A percentile compares a stretch with the other conserved stretches of the same genome.
phyloP scores from a whole-genome alignment of 257 asterid species.

The Parsonsia alboflavescens region DNA sequence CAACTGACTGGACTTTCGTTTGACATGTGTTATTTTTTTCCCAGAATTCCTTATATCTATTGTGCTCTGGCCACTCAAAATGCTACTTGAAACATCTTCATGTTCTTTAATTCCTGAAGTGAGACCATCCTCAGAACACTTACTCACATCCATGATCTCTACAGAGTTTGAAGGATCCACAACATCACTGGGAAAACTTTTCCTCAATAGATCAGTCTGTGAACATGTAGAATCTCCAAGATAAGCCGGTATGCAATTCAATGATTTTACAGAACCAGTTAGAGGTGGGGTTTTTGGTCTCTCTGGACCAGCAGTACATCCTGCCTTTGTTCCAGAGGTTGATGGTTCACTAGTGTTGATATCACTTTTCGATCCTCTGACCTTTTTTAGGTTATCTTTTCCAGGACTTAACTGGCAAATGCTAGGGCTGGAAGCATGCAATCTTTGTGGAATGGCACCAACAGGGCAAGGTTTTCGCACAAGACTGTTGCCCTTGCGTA shows the following conservation, averaged over 20 bases:
- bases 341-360: constrained; percentile 24
- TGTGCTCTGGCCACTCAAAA: constrained; percentile 35
- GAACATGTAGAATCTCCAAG: constrained; percentile 20
- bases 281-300: constrained; percentile 31
- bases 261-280: constrained; percentile 23
- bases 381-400: constrained; percentile 29
- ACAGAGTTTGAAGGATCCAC: constrained; percentile 25
- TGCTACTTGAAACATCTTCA: constrained; percentile 36
- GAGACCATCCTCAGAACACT: constrained; percentile 25
- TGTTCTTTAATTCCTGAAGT: constrained; percentile 34
- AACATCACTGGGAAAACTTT: constrained; percentile 21
- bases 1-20: constrained; percentile 74
- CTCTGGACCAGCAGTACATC: constrained; percentile 30
- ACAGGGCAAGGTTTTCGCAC: constrained; percentile 58
- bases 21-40: constrained; percentile 53
- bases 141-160: constrained; percentile 7
- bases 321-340: constrained; percentile 24
- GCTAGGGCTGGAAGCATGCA: constrained; percentile 38
- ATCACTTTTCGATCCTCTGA: constrained; percentile 30
- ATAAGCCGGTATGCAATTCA: constrained; percentile 26
- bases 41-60: constrained; percentile 36
- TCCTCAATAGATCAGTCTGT: constrained; percentile 30
- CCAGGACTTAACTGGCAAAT: constrained; percentile 26
- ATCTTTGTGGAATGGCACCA: constrained; percentile 31
- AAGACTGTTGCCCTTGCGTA: constrained; percentile 81